Percentiles rank a stretch among this genome's conserved stretches.
phyloP scores from a whole-genome alignment of 1,139 yeast species.

The Magnusiomyces sp. region DNA sequence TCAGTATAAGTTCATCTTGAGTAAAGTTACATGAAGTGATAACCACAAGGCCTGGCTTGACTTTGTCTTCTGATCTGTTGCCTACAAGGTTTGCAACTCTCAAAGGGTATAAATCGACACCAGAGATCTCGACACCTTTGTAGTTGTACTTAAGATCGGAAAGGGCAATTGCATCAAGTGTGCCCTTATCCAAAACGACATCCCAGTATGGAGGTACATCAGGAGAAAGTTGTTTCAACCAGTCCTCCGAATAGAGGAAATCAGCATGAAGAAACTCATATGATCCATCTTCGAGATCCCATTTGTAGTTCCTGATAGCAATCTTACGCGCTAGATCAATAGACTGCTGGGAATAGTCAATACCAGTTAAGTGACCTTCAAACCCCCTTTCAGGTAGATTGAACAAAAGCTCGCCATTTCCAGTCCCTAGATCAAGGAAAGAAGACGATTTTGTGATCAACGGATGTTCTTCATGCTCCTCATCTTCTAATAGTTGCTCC shows the following conservation, averaged over 20 bases:
- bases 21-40: constrained; percentile 97
- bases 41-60: constrained; percentile 53
- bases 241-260: constrained; percentile 27
- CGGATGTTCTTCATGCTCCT: constrained; percentile 6
- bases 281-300: constrained; percentile 31
- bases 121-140: constrained; percentile 24
- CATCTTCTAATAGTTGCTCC: constrained; percentile 29
- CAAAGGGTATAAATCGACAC: constrained; percentile 44
- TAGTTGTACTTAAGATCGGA: constrained; percentile 47
- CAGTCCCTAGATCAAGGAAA: constrained; percentile 85
- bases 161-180: constrained; percentile 91
- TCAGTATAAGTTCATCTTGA: constrained; percentile 52
- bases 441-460: constrained; percentile 21
- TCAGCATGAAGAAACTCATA: constrained; percentile 45
- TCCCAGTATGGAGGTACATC: constrained; percentile 40
- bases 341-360: constrained; percentile 79
- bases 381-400: constrained; percentile 56
- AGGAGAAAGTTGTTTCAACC: constrained; percentile 31
- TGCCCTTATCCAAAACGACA: constrained; percentile 83
- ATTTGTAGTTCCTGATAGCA: constrained; percentile 37
- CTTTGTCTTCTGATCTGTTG: constrained; percentile 30
- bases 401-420: constrained; percentile 85
- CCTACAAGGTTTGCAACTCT: constrained; percentile 41
- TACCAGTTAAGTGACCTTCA: constrained; percentile 49
- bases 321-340: constrained; percentile 62